Conservation (phyloP, 2,329 filamentous ascomycete genomes). For the Nakataea oryzae region DNA sequence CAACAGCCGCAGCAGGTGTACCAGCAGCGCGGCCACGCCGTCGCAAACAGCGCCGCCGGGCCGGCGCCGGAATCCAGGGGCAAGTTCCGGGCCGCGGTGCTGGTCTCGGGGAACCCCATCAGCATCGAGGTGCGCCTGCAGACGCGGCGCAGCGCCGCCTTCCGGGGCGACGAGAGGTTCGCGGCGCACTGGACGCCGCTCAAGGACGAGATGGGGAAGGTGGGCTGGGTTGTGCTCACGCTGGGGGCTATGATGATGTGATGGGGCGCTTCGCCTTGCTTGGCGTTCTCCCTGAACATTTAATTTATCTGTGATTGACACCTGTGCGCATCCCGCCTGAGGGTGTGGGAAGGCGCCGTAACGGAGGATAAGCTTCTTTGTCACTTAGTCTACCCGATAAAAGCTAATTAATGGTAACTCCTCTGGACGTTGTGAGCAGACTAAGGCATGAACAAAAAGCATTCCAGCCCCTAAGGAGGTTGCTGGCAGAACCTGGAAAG, state of each 20-base stretch:
- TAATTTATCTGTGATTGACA: too few relatives aligned
- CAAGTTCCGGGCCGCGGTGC: slow-evolving; percentile 15
- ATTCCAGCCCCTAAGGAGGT: too few relatives aligned
- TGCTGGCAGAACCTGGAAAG: too few relatives aligned
- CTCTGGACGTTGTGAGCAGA: too few relatives aligned
- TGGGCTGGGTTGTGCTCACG: slow-evolving; percentile 9
- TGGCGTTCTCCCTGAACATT: too few relatives aligned
- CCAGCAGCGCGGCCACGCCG: neutral
- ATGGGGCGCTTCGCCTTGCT: too few relatives aligned
- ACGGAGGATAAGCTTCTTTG: too few relatives aligned
- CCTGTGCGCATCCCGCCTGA: too few relatives aligned
- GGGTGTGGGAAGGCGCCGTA: too few relatives aligned
- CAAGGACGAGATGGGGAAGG: slow-evolving; percentile 11
- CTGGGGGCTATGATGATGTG: slow-evolving; percentile 5
- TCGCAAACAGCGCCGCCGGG: neutral
- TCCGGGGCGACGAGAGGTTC: slow-evolving; percentile 15
- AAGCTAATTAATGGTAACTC: too few relatives aligned
- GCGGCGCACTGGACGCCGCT: slow-evolving; percentile 14
- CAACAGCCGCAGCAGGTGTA: neutral
- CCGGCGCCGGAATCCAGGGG: slow-evolving; percentile 13
- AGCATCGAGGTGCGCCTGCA: slow-evolving; percentile 16
- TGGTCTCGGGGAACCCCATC: slow-evolving; percentile 13
- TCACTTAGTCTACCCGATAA: too few relatives aligned
- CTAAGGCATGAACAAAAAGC: too few relatives aligned
- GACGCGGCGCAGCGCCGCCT: slow-evolving; percentile 14